Evolutionary conservation across 202 grass and related monocot genomes (phyloP).

Genomic region (Hordeum pubiflorum): DNA sequence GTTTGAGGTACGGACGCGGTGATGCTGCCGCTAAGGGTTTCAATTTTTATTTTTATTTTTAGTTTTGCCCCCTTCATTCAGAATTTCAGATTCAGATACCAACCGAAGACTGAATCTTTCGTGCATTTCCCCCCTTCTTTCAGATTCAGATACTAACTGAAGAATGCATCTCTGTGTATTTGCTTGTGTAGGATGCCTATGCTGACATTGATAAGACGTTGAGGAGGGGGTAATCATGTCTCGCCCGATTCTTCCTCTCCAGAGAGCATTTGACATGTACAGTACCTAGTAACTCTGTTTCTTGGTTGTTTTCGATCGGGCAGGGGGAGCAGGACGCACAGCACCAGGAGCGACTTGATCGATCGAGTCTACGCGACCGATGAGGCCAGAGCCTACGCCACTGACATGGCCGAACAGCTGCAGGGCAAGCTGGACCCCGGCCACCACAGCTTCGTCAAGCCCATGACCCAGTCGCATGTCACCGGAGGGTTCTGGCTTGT

Average conservation of each 20-base stretch:
- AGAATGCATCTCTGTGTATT: background rate
- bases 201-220: background rate
- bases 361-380: constrained; percentile 64
- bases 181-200: background rate
- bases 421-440: constrained; percentile 27
- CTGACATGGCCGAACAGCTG: constrained; percentile 39
- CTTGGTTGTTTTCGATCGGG: background rate
- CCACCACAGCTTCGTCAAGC: constrained; percentile 53
- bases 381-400: constrained; percentile 45
- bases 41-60: background rate
- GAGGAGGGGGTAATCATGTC: background rate
- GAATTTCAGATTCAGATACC: too few relatives aligned
- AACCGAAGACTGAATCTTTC: too few relatives aligned
- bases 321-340: background rate
- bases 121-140: background rate
- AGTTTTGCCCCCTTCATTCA: too few relatives aligned
- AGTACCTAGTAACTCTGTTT: background rate
- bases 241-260: background rate
- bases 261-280: fast-evolving
- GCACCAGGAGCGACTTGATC: constrained; percentile 31
- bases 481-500: constrained; percentile 92
- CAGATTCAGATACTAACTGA: background rate
- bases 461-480: constrained; percentile 79
- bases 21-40: background rate
- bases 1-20: constrained; percentile 21